Conservation (phyloP, 2,329 filamentous ascomycete species). For the Trichoderma sp. region DNA sequence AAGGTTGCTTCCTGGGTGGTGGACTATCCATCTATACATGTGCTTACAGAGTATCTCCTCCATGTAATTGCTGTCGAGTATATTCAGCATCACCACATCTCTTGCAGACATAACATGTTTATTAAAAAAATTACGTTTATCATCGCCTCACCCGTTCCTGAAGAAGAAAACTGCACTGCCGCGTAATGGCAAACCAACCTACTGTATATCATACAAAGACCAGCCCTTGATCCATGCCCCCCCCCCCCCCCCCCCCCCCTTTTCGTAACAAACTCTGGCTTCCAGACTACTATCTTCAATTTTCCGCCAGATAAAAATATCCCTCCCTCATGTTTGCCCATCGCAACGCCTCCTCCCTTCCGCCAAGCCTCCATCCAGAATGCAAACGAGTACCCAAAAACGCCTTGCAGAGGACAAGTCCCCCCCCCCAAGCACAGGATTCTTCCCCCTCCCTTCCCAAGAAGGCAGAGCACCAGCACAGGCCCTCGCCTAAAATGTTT, state of each 20-base stretch:
- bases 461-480: background rate
- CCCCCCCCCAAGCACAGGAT: background rate
- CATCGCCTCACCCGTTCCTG: background rate
- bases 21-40: too few species aligned
- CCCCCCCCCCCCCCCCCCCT: background rate
- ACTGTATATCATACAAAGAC: background rate
- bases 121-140: background rate
- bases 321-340: background rate
- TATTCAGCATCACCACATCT: background rate
- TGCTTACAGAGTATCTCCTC: background rate
- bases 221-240: background rate
- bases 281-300: background rate
- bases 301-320: background rate
- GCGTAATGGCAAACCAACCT: background rate
- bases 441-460: background rate
- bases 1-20: background rate
- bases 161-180: background rate
- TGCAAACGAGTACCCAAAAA: slow-evolving; percentile 10
- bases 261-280: background rate
- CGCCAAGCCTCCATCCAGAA: slow-evolving; percentile 6
- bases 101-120: background rate
- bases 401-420: background rate
- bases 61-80: too few species aligned
- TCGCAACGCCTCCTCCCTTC: background rate
- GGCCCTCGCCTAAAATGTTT: background rate